A percentile compares a stretch with the other conserved stretches of the same genome.
phyloP scores from a whole-genome alignment of 371 early-diverging fungal genomes.

The Sporodiniella umbellata region DNA sequence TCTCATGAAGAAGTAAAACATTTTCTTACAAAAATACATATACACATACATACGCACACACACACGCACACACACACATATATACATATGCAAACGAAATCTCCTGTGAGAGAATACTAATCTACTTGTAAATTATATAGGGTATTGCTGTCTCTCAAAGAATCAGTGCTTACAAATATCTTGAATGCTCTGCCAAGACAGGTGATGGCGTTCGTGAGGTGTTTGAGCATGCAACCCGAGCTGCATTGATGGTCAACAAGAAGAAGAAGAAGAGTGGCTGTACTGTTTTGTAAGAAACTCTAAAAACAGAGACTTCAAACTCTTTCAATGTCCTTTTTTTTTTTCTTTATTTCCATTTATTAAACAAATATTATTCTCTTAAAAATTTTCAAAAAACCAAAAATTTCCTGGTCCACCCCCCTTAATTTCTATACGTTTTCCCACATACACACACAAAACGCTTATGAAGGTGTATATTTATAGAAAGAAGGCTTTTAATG shows the following conservation, averaged over 20 bases:
- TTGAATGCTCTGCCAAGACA: conserved; percentile 94
- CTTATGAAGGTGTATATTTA: too few species aligned
- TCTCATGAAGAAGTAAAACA: conserved; percentile 65
- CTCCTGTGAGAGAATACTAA: too few species aligned
- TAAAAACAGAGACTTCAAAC: neutral
- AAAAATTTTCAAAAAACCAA: too few species aligned
- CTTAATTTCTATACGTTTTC: too few species aligned
- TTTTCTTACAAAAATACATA: neutral
- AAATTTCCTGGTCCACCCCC: too few species aligned
- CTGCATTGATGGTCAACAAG: conserved; percentile 70
- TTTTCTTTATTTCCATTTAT: neutral
- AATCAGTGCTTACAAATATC: conserved; percentile 88
- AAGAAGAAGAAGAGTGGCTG: conserved; percentile 41
- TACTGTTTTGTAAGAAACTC: conserved; percentile 50
- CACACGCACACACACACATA: too few species aligned
- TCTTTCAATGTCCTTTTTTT: neutral
- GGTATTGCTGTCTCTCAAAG: conserved; percentile 53
- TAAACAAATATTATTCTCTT: too few species aligned
- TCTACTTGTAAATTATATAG: too few species aligned
- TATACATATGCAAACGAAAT: too few species aligned
- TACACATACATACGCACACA: neutral
- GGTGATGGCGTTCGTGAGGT: conserved; percentile 94
- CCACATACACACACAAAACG: too few species aligned
- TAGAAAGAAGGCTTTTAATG: too few species aligned
- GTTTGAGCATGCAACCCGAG: conserved; percentile 90